phyloP scores from a whole-genome alignment of 805 yeast genomes.

The Grigorovia yakushimaensis region DNA sequence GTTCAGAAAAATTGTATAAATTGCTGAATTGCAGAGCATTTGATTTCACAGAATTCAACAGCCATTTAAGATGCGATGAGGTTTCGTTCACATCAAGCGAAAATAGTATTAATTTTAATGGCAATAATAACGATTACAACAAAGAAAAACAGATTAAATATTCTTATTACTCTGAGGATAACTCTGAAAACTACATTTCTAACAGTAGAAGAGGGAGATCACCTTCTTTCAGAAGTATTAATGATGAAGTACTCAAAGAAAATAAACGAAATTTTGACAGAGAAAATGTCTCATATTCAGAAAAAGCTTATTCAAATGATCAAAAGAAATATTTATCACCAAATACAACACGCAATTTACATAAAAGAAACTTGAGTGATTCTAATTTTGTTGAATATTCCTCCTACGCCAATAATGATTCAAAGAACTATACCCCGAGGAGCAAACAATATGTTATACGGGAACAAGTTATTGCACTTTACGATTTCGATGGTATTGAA shows the following conservation, averaged over 20 bases:
- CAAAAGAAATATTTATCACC: neutral
- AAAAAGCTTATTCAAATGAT: neutral
- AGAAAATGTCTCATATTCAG: neutral
- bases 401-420: neutral
- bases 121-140: conserved; percentile 2
- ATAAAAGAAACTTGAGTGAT: neutral
- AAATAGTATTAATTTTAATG: too few species aligned
- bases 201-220: neutral
- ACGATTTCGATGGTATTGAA: conserved; percentile 84
- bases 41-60: conserved; percentile 32
- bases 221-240: neutral
- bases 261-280: neutral
- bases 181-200: neutral
- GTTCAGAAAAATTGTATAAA: conserved; percentile 75
- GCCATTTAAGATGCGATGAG: too few species aligned
- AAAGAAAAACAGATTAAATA: neutral
- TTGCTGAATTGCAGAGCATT: conserved; percentile 81
- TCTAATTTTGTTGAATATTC: neutral
- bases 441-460: neutral
- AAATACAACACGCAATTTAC: neutral
- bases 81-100: too few species aligned
- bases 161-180: neutral
- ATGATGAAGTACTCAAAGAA: neutral
- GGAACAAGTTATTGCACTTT: conserved; percentile 66
- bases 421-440: neutral